phyloP scores from a whole-genome alignment of 352 stramenopile genomes.

The Pythium diclinum region DNA sequence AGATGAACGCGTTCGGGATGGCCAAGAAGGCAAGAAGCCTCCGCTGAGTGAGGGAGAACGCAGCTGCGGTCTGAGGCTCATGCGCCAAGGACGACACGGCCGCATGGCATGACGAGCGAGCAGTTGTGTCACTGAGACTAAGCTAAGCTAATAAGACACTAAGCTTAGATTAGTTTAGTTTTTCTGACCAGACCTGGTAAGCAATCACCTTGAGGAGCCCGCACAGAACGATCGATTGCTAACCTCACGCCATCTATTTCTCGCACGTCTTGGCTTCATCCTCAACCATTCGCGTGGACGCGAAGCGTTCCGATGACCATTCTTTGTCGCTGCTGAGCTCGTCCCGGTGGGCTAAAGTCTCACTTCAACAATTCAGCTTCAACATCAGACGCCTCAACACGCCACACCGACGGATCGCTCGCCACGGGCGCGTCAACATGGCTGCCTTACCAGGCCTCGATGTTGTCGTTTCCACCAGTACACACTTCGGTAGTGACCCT shows the following conservation, averaged over 20 bases:
- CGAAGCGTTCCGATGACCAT: neutral
- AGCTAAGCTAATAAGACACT: too few species aligned
- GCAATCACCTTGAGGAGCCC: neutral
- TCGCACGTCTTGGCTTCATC: neutral
- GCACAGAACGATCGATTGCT: neutral
- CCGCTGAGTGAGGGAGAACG: neutral
- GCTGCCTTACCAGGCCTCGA: neutral
- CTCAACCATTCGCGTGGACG: neutral
- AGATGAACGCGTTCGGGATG: too few species aligned
- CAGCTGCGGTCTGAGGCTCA: neutral
- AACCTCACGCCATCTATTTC: neutral
- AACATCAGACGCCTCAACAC: neutral
- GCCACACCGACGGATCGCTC: neutral
- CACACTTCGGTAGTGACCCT: too few species aligned
- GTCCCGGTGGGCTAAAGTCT: neutral
- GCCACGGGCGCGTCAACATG: neutral
- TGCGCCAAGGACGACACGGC: neutral
- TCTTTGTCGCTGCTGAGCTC: neutral
- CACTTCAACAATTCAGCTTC: constrained; percentile 2
- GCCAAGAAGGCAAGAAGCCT: too few species aligned
- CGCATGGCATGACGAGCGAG: too few species aligned
- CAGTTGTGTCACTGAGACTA: too few species aligned
- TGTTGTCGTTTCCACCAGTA: too few species aligned
- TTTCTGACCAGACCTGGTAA: neutral
- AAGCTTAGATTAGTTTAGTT: neutral